phyloP scores from a whole-genome alignment of 495 filamentous ascomycete genomes.

The Neurospora tetraspora region DNA sequence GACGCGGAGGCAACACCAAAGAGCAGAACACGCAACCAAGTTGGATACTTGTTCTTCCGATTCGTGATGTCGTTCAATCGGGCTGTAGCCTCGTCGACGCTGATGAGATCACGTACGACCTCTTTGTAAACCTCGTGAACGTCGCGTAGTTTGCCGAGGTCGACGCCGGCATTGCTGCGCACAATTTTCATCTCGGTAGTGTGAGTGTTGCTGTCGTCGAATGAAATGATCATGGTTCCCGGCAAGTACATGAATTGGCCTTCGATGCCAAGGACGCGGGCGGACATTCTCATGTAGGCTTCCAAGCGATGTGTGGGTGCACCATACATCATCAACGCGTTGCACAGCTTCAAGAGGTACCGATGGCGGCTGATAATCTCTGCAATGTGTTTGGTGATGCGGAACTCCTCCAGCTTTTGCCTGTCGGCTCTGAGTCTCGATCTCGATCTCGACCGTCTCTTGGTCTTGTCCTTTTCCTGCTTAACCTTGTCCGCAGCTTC shows the following conservation, averaged over 20 bases:
- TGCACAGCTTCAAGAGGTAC: slow-evolving; percentile 78
- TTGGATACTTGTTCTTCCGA: slow-evolving; percentile 51
- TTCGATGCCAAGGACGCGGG: slow-evolving; percentile 80
- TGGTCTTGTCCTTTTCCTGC: slow-evolving; percentile 19
- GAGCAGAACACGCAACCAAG: slow-evolving; percentile 66
- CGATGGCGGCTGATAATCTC: slow-evolving; percentile 70
- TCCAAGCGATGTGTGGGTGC: slow-evolving; percentile 71
- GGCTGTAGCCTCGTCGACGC: slow-evolving; percentile 71
- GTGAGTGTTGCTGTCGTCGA: slow-evolving; percentile 81
- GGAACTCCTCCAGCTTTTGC: slow-evolving; percentile 53
- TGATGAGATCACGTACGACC: slow-evolving; percentile 79
- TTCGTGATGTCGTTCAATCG: slow-evolving; percentile 57
- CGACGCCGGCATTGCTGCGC: slow-evolving; percentile 62
- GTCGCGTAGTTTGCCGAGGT: slow-evolving; percentile 76
- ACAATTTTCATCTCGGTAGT: slow-evolving; percentile 91
- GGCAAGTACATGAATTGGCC: slow-evolving; percentile 89
- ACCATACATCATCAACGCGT: slow-evolving; percentile 76
- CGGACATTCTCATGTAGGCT: slow-evolving; percentile 82
- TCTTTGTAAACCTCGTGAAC: slow-evolving; percentile 88
- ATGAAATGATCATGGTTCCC: slow-evolving; percentile 91
- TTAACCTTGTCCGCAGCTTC: slow-evolving; percentile 24
- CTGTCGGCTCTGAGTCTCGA: slow-evolving; percentile 17
- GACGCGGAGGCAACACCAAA: slow-evolving; percentile 74
- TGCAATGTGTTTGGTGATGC: slow-evolving; percentile 84
- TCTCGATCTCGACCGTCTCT: slow-evolving; percentile 31